Evolutionary conservation across 225 moss, liverwort and hornwort species (phyloP), one percentile per base, ranked within the genome.

Genomic region (Asterella californica): DNA sequence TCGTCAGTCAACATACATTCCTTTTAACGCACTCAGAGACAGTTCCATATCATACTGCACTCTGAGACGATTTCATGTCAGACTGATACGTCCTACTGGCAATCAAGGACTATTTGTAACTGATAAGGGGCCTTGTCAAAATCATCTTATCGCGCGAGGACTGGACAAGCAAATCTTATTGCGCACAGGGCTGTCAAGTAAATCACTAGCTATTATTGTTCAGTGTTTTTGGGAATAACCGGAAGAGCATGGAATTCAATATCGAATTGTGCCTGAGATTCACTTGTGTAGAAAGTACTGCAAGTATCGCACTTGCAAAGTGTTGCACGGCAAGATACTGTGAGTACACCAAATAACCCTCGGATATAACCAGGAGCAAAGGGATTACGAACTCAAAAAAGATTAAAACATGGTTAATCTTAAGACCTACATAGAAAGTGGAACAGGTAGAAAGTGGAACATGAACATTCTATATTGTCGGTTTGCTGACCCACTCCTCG

Each of bases 271-370:
- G 54, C 30, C 25, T 59, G 11, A 76, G 75, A 55, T 46, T 36
- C 76, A 96, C 96, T 94, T 96, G 96, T 83, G 97, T 99, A 63
- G 97, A 99, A 83, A 99, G 94, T 54, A 99, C 97, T 72, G 93
- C 90, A 76, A 99, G 92, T 77, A 91, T 81, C 52, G 97, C 94
- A 87, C 97, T 99, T 70, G 97, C 97, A 85, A 92, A 99, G 82
- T 99, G 97, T 83, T 99, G 97, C 70, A 99, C 94, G 46, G 93
- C 97, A 85, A 94, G 92, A 84, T 99, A 92, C 76, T 99, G 91
- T 25, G 94, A 94, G 79, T 99, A 99, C 27, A 87, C 91, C 79
- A 92, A 85, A 82, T 99, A 99, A 32, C 97, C 97, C 83, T 99
- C 97, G 38, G 93, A 88, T 71, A 99, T 99, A 86, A 59, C 29